A percentile compares a stretch with the other conserved stretches of the same genome.
Evolutionary conservation across 2,329 filamentous ascomycete genomes (phyloP).

Genomic region (Phialophora verrucosa): DNA sequence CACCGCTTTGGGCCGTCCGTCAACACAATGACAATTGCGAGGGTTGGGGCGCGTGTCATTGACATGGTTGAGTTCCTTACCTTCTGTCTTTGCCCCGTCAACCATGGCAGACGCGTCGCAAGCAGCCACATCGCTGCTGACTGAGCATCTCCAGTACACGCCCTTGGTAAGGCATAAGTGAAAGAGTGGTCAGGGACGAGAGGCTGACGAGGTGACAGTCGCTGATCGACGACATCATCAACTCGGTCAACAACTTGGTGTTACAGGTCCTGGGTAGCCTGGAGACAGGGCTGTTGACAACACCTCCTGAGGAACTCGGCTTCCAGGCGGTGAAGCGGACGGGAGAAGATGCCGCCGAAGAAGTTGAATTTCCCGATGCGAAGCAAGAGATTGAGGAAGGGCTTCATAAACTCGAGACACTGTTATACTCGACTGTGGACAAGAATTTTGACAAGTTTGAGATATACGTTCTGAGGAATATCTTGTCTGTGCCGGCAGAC

Average conservation of each 20-base stretch:
- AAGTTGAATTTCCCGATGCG: conserved; percentile 57
- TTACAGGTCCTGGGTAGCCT: conserved; percentile 88
- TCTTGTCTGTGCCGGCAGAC: conserved; percentile 74
- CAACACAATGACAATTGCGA: neutral
- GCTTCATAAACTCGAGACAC: conserved; percentile 80
- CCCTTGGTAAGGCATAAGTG: conserved; percentile 73
- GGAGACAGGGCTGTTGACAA: conserved; percentile 77
- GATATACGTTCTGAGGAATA: conserved; percentile 88
- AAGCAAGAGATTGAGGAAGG: conserved; percentile 84
- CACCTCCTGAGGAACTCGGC: conserved; percentile 77
- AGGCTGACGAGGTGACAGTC: conserved; percentile 60
- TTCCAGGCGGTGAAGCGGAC: conserved; percentile 64
- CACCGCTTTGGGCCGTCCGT: neutral
- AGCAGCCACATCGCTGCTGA: conserved; percentile 69
- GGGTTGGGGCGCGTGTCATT: conserved; percentile 1
- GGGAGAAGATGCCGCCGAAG: conserved; percentile 51
- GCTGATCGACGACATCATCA: conserved; percentile 97
- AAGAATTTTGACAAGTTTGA: conserved; percentile 86
- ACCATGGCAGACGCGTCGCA: conserved; percentile 38
- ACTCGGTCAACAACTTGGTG: conserved; percentile 90
- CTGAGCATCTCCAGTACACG: conserved; percentile 94
- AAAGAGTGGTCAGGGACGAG: neutral
- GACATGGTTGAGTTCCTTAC: neutral
- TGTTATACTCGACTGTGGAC: conserved; percentile 80
- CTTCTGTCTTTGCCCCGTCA: neutral